A percentile compares a stretch with the other conserved stretches of the same genome.
These are phyloP conservation scores for Monosporascus sp. DNA, from an alignment of 2,329 filamentous ascomycete species.

Conservation along the genomic window DNA sequence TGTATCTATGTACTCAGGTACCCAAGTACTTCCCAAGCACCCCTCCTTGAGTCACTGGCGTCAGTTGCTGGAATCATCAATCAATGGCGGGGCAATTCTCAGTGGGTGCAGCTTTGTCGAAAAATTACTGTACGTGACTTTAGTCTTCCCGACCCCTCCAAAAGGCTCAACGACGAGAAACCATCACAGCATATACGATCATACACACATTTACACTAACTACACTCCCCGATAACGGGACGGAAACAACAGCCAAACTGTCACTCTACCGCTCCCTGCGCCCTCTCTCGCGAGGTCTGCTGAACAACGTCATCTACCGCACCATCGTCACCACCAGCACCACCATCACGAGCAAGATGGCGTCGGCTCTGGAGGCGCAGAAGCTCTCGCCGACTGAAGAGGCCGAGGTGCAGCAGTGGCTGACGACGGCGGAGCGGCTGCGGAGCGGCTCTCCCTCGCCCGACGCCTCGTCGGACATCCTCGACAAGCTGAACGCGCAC, in stretches of 20 bases:
- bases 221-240: constrained; percentile 3
- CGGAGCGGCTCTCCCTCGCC: constrained; percentile 39
- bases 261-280: constrained; percentile 34
- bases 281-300: constrained; percentile 27
- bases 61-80: no score
- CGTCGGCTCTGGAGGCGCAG: constrained; percentile 60
- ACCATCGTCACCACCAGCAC: constrained; percentile 39
- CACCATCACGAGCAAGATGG: background rate
- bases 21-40: background rate
- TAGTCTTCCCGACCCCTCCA: no score
- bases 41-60: background rate
- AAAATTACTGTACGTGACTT: no score
- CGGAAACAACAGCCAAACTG: constrained; percentile 20
- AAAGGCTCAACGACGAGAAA: background rate
- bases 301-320: constrained; percentile 29
- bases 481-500: constrained; percentile 79
- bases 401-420: constrained; percentile 85
- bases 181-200: background rate
- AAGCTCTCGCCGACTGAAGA: constrained; percentile 76
- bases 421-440: constrained; percentile 69
- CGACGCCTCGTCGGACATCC: constrained; percentile 47
- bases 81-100: background rate
- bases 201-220: background rate
- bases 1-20: background rate
- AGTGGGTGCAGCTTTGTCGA: no score